Conservation (phyloP, 306 rosid species). For the Malus asiatica region DNA sequence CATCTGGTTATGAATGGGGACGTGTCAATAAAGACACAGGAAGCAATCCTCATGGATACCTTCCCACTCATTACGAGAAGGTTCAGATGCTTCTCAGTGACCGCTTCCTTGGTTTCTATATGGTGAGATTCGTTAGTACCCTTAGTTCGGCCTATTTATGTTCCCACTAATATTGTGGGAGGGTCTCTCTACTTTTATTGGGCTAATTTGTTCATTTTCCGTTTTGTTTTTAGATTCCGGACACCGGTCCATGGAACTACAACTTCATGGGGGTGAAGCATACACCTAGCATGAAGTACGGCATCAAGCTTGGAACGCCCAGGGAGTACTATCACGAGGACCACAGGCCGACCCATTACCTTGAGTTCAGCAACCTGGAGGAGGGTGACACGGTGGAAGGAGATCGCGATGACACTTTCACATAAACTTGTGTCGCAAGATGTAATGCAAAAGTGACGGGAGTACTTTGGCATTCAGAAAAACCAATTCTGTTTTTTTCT, state of each 20-base stretch:
- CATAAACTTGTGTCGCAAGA: slow-evolving; percentile 8
- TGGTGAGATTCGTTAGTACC: slow-evolving; percentile 40
- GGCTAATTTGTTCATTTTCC: neutral
- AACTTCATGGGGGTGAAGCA: slow-evolving; percentile 99
- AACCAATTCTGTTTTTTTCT: neutral
- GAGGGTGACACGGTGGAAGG: slow-evolving; percentile 83
- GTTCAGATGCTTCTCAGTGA: slow-evolving; percentile 99
- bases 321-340: slow-evolving; percentile 90
- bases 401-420: slow-evolving; percentile 78
- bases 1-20: slow-evolving; percentile 98
- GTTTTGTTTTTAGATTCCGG: slow-evolving; percentile 55
- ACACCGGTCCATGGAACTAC: slow-evolving; percentile 97
- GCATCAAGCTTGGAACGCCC: slow-evolving; percentile 84
- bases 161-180: too few relatives aligned
- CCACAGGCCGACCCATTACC: slow-evolving; percentile 92
- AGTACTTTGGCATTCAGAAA: neutral
- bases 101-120: slow-evolving; percentile 95
- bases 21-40: slow-evolving; percentile 90
- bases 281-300: slow-evolving; percentile 83
- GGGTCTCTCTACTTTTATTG: neutral
- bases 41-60: slow-evolving; percentile 97
- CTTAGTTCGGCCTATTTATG: neutral
- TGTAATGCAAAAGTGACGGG: neutral
- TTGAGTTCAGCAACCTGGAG: slow-evolving; percentile 92
- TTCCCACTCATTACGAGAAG: slow-evolving; percentile 96